Conservation (phyloP, 2,329 filamentous ascomycete species). For the Ophiostoma australiae region DNA sequence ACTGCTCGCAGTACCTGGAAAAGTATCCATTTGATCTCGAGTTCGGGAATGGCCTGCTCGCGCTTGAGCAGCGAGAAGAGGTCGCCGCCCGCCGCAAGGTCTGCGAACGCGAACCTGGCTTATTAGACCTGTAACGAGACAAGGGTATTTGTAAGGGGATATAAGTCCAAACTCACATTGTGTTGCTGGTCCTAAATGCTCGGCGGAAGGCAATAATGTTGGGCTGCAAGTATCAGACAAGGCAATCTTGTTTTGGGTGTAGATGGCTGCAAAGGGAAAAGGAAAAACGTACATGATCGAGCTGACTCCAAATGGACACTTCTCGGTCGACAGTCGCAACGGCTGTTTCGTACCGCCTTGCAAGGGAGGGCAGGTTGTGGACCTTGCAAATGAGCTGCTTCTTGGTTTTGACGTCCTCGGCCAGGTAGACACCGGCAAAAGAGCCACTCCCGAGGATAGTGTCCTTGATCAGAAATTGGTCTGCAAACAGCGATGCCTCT, state of each 20-base stretch:
- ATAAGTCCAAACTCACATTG: constrained; percentile 38
- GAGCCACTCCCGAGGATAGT: constrained; percentile 51
- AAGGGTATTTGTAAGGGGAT: not conserved
- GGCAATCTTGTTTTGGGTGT: not conserved
- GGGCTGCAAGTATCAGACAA: constrained; percentile 38
- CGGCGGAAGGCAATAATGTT: constrained; percentile 51
- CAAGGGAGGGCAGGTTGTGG: constrained; percentile 44
- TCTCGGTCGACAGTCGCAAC: constrained; percentile 44
- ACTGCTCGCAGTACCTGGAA: constrained; percentile 46
- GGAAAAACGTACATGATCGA: constrained; percentile 47
- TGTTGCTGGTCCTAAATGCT: constrained; percentile 46
- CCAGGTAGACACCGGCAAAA: constrained; percentile 51
- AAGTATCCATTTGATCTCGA: constrained; percentile 44
- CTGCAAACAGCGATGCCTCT: constrained; percentile 41
- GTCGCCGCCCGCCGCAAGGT: constrained; percentile 53
- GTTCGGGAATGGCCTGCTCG: constrained; percentile 37
- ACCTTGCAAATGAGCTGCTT: constrained; percentile 67
- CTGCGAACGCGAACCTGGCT: constrained; percentile 51
- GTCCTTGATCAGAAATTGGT: constrained; percentile 46
- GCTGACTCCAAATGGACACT: constrained; percentile 47
- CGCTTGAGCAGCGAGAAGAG: constrained; percentile 46
- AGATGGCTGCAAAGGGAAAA: not conserved
- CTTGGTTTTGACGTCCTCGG: constrained; percentile 46
- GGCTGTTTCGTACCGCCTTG: constrained; percentile 27
- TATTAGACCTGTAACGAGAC: constrained; percentile 15